phyloP scores from a whole-genome alignment of 768 basidiomycete species.

The Suillus placidus region DNA sequence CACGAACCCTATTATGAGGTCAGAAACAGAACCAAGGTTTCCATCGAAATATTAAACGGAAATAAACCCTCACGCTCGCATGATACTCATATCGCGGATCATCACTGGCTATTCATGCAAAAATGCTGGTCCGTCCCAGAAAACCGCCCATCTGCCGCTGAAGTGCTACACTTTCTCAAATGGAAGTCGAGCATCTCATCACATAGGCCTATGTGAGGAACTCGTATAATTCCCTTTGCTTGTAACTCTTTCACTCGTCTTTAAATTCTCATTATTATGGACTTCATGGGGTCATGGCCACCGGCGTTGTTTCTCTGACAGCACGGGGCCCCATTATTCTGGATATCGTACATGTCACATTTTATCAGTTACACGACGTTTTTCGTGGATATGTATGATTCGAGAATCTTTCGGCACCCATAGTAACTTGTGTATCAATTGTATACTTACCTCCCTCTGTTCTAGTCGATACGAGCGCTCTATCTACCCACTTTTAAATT shows the following conservation, averaged over 20 bases:
- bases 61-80: constrained; percentile 7
- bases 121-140: constrained; percentile 11
- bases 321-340: background rate
- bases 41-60: background rate
- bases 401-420: background rate
- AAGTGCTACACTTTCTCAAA: background rate
- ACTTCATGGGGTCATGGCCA: constrained; percentile 2
- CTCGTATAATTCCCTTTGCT: background rate
- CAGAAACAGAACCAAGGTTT: background rate
- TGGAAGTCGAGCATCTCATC: background rate
- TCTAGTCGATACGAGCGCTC: no score
- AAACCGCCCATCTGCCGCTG: background rate
- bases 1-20: constrained; percentile 10
- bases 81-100: background rate
- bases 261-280: background rate
- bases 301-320: constrained; percentile 3
- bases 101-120: constrained; percentile 11
- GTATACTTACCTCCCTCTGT: no score
- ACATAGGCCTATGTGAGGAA: background rate
- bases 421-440: background rate
- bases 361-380: background rate
- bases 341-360: background rate
- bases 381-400: background rate
- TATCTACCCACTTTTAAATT: no score
- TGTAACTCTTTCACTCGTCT: background rate